Conservation (phyloP, 2,329 filamentous ascomycete species). For the Colletotrichum lentis region DNA sequence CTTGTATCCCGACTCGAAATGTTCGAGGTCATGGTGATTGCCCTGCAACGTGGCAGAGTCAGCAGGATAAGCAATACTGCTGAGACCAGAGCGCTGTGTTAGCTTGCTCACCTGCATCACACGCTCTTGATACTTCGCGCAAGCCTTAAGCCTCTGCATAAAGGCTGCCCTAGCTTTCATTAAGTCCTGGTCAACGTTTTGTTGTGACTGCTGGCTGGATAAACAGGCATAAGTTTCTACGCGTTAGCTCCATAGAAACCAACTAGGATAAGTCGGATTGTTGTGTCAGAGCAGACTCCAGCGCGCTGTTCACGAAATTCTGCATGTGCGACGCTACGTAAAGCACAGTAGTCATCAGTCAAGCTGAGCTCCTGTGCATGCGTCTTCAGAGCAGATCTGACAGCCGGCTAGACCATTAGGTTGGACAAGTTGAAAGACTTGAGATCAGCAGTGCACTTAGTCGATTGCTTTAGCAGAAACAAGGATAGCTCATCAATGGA, state of each 20-base stretch:
- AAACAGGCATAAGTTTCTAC: background rate
- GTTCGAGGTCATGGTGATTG: background rate
- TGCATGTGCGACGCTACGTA: background rate
- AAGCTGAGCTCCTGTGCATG: background rate
- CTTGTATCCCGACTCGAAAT: background rate
- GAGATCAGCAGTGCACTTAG: background rate
- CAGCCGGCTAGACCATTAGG: background rate
- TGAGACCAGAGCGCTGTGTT: background rate
- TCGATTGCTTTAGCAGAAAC: background rate
- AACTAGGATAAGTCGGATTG: background rate
- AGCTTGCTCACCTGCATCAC: background rate
- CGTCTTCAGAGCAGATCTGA: background rate
- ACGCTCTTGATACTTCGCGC: background rate
- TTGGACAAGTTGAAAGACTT: background rate
- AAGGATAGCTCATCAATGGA: background rate
- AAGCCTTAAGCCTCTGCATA: background rate
- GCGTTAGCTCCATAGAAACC: background rate
- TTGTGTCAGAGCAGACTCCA: background rate
- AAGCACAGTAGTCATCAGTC: background rate
- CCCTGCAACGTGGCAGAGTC: background rate
- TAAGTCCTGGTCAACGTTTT: background rate
- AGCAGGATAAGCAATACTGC: background rate
- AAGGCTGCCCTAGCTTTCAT: background rate
- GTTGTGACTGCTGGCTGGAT: no score
- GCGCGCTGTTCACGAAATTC: no score